Percentiles rank a stretch among this genome's conserved stretches.
phyloP scores from a whole-genome alignment of 176 grass and related monocot genomes.

The Rhynchospora pubera region DNA sequence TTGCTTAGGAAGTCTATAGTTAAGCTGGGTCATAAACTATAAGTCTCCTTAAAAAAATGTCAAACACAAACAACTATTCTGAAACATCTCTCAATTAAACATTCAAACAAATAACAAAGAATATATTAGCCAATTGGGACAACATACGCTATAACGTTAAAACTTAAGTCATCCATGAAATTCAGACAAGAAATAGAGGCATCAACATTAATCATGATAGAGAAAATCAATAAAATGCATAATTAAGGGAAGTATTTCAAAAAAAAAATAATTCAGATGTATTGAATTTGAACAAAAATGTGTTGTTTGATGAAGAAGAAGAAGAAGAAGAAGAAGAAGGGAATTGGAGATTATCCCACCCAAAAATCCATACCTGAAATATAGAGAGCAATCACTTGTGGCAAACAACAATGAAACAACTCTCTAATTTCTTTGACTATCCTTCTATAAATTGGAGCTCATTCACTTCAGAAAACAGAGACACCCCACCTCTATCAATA shows the following conservation, averaged over 20 bases:
- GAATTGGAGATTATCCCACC: background rate
- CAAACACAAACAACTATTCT: background rate
- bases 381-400: background rate
- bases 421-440: background rate
- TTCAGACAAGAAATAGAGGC: background rate
- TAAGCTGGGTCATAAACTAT: background rate
- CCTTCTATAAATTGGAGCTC: background rate
- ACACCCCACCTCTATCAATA: background rate
- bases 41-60: background rate
- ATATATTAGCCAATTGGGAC: background rate
- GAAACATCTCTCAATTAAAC: background rate
- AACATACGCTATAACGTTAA: background rate
- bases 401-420: conserved; percentile 1
- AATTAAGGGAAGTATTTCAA: background rate
- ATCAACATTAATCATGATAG: background rate
- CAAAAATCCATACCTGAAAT: conserved; percentile 12
- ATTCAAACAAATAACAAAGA: background rate
- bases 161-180: background rate
- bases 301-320: background rate
- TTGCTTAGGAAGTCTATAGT: background rate
- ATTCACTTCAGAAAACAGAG: conserved; percentile 12
- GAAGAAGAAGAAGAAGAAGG: background rate
- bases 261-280: background rate
- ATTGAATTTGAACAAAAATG: background rate
- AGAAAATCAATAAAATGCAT: background rate